Evolutionary conservation across 164 flowering plant species (phyloP).

Genomic region (Annona squamosa): DNA sequence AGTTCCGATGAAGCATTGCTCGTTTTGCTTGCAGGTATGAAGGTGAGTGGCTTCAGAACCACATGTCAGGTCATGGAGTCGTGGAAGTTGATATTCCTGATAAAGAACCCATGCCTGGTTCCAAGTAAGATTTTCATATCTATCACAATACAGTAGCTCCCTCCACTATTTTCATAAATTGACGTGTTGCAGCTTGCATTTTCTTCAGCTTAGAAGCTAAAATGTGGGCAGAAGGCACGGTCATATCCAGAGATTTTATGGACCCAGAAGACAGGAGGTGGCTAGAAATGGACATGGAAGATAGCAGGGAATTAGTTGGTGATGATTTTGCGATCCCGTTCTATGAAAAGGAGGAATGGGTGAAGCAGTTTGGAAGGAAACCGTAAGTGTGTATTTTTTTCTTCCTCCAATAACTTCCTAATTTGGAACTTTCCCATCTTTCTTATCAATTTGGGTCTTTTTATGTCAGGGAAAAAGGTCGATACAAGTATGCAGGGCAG

Average conservation of each 20-base stretch:
- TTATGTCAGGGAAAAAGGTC: slow-evolving; percentile 76
- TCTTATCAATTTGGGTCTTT: neutral
- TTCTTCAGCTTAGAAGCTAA: slow-evolving; percentile 63
- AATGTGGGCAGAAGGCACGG: slow-evolving; percentile 84
- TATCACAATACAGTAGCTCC: neutral
- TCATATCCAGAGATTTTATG: slow-evolving; percentile 76
- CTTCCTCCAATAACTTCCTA: neutral
- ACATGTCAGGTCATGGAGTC: slow-evolving; percentile 94
- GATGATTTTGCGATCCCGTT: slow-evolving; percentile 57
- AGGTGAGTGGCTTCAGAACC: slow-evolving; percentile 94
- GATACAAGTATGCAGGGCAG: slow-evolving; percentile 90
- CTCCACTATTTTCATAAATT: neutral
- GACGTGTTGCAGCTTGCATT: neutral
- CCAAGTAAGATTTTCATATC: slow-evolving; percentile 50
- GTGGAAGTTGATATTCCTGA: slow-evolving; percentile 87
- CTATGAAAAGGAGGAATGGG: slow-evolving; percentile 68
- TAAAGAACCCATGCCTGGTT: slow-evolving; percentile 81
- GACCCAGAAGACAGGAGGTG: slow-evolving; percentile 79
- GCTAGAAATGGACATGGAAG: slow-evolving; percentile 96
- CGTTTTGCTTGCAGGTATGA: slow-evolving; percentile 59
- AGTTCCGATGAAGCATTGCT: neutral
- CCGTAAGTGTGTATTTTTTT: slow-evolving; percentile 50
- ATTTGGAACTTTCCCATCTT: neutral
- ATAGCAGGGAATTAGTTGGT: slow-evolving; percentile 44
- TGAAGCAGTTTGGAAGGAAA: slow-evolving; percentile 50